phyloP scores from a whole-genome alignment of 2,329 filamentous ascomycete species.

The Penicillium sp. region DNA sequence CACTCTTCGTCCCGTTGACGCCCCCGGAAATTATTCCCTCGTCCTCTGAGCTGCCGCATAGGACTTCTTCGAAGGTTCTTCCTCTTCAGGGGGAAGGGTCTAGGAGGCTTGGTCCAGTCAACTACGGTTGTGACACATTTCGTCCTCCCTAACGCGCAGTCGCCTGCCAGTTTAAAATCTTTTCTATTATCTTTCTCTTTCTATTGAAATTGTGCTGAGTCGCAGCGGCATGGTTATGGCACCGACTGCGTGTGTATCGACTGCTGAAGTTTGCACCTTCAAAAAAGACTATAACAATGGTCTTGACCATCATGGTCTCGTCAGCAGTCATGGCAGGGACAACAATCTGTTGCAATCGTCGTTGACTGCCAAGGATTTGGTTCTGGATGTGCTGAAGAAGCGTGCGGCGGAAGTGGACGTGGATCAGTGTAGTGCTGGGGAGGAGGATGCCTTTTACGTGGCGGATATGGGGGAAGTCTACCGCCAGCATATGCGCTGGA shows the following conservation, averaged over 20 bases:
- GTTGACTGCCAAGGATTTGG: slow-evolving; percentile 69
- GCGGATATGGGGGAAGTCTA: slow-evolving; percentile 98
- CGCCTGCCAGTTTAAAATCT: slow-evolving; percentile 25
- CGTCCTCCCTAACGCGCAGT: slow-evolving; percentile 82
- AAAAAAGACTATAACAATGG: slow-evolving; percentile 35
- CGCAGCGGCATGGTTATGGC: slow-evolving; percentile 62
- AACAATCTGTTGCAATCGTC: slow-evolving; percentile 41
- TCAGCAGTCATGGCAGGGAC: slow-evolving; percentile 48
- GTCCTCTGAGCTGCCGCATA: slow-evolving; percentile 98
- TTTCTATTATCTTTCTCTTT: slow-evolving; percentile 20
- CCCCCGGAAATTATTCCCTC: slow-evolving; percentile 53
- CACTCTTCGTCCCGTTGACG: slow-evolving; percentile 39
- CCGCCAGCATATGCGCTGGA: slow-evolving; percentile 97
- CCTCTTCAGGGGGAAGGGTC: slow-evolving; percentile 99
- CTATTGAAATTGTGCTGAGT: slow-evolving; percentile 29
- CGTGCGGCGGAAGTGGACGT: slow-evolving; percentile 82
- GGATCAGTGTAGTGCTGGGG: slow-evolving; percentile 83
- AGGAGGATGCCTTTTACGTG: slow-evolving; percentile 97
- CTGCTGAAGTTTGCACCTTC: slow-evolving; percentile 46
- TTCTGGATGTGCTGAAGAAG: slow-evolving; percentile 81
- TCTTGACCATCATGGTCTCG: slow-evolving; percentile 29
- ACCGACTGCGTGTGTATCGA: slow-evolving; percentile 62
- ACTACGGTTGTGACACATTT: slow-evolving; percentile 86
- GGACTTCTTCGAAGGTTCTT: slow-evolving; percentile 97
- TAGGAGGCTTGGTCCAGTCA: slow-evolving; percentile 94